These are phyloP conservation scores for Leccinum barrowsii DNA, from an alignment of 768 basidiomycete species.

Conservation along the genomic window DNA sequence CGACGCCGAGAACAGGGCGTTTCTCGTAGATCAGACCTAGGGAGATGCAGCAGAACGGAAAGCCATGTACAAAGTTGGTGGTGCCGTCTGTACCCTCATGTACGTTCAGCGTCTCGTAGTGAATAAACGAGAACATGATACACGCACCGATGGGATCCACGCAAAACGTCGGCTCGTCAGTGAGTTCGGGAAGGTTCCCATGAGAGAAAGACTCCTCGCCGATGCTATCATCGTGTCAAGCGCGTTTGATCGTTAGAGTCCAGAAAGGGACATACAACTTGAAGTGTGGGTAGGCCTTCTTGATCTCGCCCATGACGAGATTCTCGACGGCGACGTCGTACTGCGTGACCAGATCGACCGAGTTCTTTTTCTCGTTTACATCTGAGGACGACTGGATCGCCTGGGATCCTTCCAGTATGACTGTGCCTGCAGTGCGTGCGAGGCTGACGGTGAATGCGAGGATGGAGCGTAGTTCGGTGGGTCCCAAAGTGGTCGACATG, in stretches of 20 bases:
- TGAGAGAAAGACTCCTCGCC: conserved; percentile 92
- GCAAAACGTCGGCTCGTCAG: conserved; percentile 91
- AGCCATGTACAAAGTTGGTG: conserved; percentile 84
- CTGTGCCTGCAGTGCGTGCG: conserved; percentile 67
- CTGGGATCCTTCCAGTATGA: conserved; percentile 75
- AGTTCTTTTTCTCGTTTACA: conserved; percentile 85
- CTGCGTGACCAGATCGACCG: conserved; percentile 92
- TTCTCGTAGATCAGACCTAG: conserved; percentile 84
- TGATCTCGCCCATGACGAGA: conserved; percentile 69
- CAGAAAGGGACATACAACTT: conserved; percentile 61
- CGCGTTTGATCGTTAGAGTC: not conserved
- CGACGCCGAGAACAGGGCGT: conserved; percentile 72
- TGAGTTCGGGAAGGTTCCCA: conserved; percentile 64
- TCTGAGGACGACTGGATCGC: conserved; percentile 61
- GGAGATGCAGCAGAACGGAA: conserved; percentile 88
- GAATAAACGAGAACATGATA: not conserved
- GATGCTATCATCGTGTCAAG: conserved; percentile 48
- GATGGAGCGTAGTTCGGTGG: conserved; percentile 53
- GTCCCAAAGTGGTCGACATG: conserved; percentile 34
- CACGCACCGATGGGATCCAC: conserved; percentile 87
- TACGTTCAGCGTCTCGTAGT: not conserved
- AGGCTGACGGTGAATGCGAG: conserved; percentile 68
- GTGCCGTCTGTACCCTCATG: conserved; percentile 61
- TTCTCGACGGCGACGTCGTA: conserved; percentile 92
- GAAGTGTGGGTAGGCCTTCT: conserved; percentile 65